Evolutionary conservation across 2,329 filamentous ascomycete species (phyloP).

Genomic region (Penicillium nordicum): DNA sequence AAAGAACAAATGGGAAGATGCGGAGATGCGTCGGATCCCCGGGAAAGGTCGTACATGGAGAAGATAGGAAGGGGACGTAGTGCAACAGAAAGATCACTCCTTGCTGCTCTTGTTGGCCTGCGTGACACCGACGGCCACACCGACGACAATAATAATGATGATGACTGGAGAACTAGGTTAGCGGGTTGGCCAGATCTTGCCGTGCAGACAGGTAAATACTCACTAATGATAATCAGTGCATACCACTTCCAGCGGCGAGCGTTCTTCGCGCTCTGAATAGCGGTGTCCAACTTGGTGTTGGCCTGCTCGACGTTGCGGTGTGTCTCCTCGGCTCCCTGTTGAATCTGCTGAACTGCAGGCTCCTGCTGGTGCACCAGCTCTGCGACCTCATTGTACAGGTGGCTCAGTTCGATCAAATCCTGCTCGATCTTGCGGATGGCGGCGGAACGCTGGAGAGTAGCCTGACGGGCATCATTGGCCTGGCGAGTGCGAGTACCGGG

Average conservation of each 20-base stretch:
- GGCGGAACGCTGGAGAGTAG: conserved; percentile 75
- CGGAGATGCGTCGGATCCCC: conserved; percentile 5
- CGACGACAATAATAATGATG: conserved; percentile 54
- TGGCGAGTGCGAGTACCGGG: conserved; percentile 58
- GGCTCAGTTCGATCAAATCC: conserved; percentile 80
- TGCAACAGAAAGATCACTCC: conserved; percentile 1
- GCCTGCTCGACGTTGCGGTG: conserved; percentile 79
- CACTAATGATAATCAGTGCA: conserved; percentile 71
- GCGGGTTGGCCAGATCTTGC: background rate
- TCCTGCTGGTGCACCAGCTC: conserved; percentile 84
- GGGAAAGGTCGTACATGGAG: conserved; percentile 16
- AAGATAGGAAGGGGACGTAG: background rate
- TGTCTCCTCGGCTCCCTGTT: conserved; percentile 81
- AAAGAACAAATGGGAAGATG: conserved; percentile 10
- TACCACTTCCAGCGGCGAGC: conserved; percentile 96
- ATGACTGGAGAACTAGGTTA: conserved; percentile 41
- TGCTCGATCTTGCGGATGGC: conserved; percentile 89
- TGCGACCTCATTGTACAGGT: conserved; percentile 88
- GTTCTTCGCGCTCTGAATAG: conserved; percentile 74
- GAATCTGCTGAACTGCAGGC: conserved; percentile 72
- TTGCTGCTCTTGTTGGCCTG: conserved; percentile 24
- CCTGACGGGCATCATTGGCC: conserved; percentile 74
- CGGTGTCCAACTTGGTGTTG: conserved; percentile 77
- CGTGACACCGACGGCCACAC: conserved; percentile 49
- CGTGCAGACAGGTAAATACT: conserved; percentile 35